phyloP scores from a whole-genome alignment of 768 basidiomycete species.

The Pholiota molesta region DNA sequence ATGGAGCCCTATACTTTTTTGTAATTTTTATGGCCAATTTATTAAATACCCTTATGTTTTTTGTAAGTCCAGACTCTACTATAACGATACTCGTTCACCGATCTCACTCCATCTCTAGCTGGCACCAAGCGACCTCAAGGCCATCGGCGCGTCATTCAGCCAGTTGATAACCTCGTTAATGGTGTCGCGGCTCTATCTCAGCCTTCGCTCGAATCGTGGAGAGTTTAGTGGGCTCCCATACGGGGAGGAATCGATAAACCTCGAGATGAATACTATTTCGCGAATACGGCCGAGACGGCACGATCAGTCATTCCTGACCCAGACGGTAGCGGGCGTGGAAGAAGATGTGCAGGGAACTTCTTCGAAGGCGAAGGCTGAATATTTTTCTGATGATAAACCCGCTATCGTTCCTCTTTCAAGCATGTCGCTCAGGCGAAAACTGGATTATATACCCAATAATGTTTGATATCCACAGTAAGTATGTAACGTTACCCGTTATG shows the following conservation, averaged over 20 bases:
- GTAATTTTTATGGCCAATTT: conserved; percentile 23
- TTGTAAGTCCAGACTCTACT: no score
- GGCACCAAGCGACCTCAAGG: conserved; percentile 25
- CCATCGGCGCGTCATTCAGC: conserved; percentile 34
- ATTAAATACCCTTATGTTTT: conserved; percentile 21
- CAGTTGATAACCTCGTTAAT: conserved; percentile 31
- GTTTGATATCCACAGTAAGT: not conserved
- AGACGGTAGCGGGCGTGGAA: conserved; percentile 4
- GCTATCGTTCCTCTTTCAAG: not conserved
- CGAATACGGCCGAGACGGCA: not conserved
- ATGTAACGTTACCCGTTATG: not conserved
- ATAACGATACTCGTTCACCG: no score
- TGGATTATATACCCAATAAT: conserved; percentile 6
- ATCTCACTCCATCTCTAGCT: not conserved
- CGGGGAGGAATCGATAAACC: not conserved
- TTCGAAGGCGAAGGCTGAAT: no score
- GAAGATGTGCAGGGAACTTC: not conserved
- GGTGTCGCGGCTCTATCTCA: conserved; percentile 33
- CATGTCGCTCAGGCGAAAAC: conserved; percentile 5
- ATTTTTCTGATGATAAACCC: not conserved
- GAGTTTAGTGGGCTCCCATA: conserved; percentile 7
- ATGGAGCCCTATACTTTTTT: conserved; percentile 22
- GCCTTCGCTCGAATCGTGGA: conserved; percentile 22
- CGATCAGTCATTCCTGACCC: conserved; percentile 5
- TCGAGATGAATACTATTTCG: not conserved